Percentiles rank a stretch among this genome's conserved stretches.
phyloP scores from a whole-genome alignment of 306 rosid genomes.

The Leucaena leucocephala region DNA sequence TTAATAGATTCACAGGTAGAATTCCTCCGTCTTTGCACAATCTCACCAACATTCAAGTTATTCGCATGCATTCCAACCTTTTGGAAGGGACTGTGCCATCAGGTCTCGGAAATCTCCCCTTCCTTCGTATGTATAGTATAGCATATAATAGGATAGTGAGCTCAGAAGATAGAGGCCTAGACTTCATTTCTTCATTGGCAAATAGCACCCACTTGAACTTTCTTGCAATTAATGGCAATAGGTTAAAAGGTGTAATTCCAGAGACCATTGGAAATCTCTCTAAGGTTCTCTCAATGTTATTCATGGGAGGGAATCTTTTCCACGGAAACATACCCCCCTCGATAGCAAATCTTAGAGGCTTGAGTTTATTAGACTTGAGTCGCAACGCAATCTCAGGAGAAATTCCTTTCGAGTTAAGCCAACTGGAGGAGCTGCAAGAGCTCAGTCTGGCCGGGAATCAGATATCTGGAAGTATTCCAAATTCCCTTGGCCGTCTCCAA shows the following conservation, averaged over 20 bases:
- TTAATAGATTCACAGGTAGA: constrained; percentile 12
- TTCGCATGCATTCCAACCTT: constrained; percentile 53
- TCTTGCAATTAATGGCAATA: constrained; percentile 62
- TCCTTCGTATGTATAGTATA: constrained; percentile 56
- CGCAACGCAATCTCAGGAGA: constrained; percentile 60
- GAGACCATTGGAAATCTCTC: constrained; percentile 74
- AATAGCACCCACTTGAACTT: constrained; percentile 61
- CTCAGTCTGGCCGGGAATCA: constrained; percentile 51
- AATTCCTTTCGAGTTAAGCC: constrained; percentile 66
- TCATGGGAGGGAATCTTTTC: constrained; percentile 71
- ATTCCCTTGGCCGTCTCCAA: constrained; percentile 57
- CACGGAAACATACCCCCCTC: constrained; percentile 66
- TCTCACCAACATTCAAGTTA: constrained; percentile 55
- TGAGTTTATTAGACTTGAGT: constrained; percentile 62
- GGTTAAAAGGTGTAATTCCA: constrained; percentile 67
- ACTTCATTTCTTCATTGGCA: constrained; percentile 57
- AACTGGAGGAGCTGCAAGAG: constrained; percentile 51
- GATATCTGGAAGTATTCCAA: constrained; percentile 63
- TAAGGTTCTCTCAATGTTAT: constrained; percentile 46
- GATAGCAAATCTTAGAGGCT: constrained; percentile 57
- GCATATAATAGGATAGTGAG: constrained; percentile 60
- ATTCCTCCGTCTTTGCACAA: constrained; percentile 79
- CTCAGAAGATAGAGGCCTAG: constrained; percentile 47
- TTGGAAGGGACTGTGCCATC: constrained; percentile 74
- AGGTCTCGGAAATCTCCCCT: constrained; percentile 59